Evolutionary conservation across 2,329 filamentous ascomycete species (phyloP).

Genomic region (Elsinoe perseae): DNA sequence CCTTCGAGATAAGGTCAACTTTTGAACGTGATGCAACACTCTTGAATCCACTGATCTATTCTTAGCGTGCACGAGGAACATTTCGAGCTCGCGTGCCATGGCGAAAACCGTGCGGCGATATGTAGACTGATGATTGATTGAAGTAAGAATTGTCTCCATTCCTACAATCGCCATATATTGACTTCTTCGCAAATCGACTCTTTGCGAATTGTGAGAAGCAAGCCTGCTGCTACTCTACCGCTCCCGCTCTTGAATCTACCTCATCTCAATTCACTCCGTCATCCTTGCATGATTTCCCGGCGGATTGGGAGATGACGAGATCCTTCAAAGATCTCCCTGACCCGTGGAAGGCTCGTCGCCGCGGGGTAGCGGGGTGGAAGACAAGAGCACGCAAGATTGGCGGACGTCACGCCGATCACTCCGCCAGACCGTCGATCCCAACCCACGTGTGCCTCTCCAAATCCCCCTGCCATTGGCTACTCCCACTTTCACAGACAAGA

Average conservation of each 20-base stretch:
- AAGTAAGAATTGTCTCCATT: too few relatives aligned
- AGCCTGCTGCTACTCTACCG: too few relatives aligned
- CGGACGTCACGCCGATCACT: background rate
- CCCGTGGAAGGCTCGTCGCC: background rate
- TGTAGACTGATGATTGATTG: too few relatives aligned
- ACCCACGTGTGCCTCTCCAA: background rate
- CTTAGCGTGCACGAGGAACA: background rate
- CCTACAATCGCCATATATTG: too few relatives aligned
- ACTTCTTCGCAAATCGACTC: too few relatives aligned
- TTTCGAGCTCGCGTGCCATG: background rate
- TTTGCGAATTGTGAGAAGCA: too few relatives aligned
- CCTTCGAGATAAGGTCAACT: background rate
- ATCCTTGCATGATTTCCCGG: too few relatives aligned
- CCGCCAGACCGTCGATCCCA: background rate
- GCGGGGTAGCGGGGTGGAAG: background rate
- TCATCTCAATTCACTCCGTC: too few relatives aligned
- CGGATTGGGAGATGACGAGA: background rate
- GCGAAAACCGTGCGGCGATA: too few relatives aligned
- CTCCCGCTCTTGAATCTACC: too few relatives aligned
- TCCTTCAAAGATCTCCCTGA: background rate
- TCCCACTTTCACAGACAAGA: background rate
- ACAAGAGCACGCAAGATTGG: background rate
- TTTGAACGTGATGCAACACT: background rate
- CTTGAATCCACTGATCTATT: background rate
- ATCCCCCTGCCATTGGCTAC: background rate